A percentile compares a stretch with the other conserved stretches of the same genome.
phyloP scores from a whole-genome alignment of 805 yeast species.

The Pichia cephalocereana region DNA sequence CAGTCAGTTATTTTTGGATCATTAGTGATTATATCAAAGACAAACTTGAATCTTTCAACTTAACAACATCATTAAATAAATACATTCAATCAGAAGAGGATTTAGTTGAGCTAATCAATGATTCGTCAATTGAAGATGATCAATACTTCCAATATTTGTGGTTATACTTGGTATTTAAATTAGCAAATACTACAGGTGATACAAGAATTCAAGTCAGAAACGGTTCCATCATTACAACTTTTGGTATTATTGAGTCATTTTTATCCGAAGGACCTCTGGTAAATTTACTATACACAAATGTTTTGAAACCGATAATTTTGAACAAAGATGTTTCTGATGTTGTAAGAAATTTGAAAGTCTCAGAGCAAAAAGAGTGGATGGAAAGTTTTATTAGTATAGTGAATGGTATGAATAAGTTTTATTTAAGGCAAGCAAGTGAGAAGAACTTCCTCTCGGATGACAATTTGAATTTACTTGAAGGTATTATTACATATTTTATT shows the following conservation, averaged over 20 bases:
- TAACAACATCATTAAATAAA: background rate
- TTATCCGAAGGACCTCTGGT: constrained; percentile 52
- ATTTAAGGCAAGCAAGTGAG: constrained; percentile 37
- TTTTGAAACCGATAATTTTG: constrained; percentile 45
- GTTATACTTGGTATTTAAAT: constrained; percentile 52
- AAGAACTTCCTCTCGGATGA: background rate
- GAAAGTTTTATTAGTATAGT: constrained; percentile 57
- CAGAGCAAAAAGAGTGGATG: constrained; percentile 32
- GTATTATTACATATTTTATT: constrained; percentile 41
- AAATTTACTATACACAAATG: constrained; percentile 57
- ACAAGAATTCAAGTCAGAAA: constrained; percentile 73
- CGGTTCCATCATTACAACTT: constrained; percentile 84
- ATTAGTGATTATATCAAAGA: constrained; percentile 67
- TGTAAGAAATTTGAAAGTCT: constrained; percentile 7
- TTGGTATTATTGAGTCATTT: constrained; percentile 70
- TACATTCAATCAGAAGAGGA: constrained; percentile 17
- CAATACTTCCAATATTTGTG: constrained; percentile 37
- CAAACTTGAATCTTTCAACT: constrained; percentile 14
- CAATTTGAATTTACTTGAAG: constrained; percentile 40
- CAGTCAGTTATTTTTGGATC: constrained; percentile 88
- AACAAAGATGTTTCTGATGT: constrained; percentile 1
- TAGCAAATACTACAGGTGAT: constrained; percentile 59
- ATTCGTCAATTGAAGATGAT: constrained; percentile 12
- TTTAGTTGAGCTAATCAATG: constrained; percentile 10
- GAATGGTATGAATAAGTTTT: constrained; percentile 59